phyloP scores from a whole-genome alignment of 352 stramenopile species.

The Pythium folliculosum region DNA sequence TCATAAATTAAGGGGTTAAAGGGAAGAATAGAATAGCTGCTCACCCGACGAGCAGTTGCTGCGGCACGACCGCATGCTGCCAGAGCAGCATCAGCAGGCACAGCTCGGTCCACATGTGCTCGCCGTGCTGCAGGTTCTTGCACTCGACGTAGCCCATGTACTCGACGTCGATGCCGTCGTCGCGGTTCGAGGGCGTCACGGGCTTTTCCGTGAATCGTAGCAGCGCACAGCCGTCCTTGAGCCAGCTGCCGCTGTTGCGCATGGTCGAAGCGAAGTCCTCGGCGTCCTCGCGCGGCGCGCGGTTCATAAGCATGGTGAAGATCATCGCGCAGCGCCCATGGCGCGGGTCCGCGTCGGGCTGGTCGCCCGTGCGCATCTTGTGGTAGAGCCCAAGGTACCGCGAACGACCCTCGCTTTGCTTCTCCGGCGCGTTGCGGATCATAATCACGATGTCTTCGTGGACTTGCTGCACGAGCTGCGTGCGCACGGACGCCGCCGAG shows the following conservation, averaged over 20 bases:
- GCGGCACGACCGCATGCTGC: constrained; percentile 23
- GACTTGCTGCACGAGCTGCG: constrained; percentile 28
- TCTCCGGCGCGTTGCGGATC: constrained; percentile 29
- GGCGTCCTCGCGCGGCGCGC: constrained; percentile 15
- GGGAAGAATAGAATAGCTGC: neutral
- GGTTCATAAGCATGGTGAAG: constrained; percentile 29
- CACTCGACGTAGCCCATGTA: constrained; percentile 33
- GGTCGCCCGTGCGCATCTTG: constrained; percentile 14
- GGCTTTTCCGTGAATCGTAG: constrained; percentile 26
- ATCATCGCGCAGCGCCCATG: constrained; percentile 10
- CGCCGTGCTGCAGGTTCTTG: constrained; percentile 6
- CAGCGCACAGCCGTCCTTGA: constrained; percentile 27
- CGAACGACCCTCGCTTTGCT: constrained; percentile 1
- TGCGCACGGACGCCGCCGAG: constrained; percentile 15
- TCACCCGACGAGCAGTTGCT: constrained; percentile 15
- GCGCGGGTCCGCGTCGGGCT: constrained; percentile 4
- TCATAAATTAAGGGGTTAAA: neutral
- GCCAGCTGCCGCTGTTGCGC: constrained; percentile 14
- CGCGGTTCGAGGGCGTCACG: constrained; percentile 5
- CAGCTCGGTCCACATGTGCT: constrained; percentile 33
- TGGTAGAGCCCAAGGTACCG: constrained; percentile 29
- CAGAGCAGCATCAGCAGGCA: constrained; percentile 30
- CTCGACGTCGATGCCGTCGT: constrained; percentile 26
- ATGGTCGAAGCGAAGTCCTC: neutral
- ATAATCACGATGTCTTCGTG: constrained; percentile 29